Percentiles rank a stretch among this genome's conserved stretches.
phyloP scores from a whole-genome alignment of 176 grass and related monocot genomes.

The Eleusine indica region DNA sequence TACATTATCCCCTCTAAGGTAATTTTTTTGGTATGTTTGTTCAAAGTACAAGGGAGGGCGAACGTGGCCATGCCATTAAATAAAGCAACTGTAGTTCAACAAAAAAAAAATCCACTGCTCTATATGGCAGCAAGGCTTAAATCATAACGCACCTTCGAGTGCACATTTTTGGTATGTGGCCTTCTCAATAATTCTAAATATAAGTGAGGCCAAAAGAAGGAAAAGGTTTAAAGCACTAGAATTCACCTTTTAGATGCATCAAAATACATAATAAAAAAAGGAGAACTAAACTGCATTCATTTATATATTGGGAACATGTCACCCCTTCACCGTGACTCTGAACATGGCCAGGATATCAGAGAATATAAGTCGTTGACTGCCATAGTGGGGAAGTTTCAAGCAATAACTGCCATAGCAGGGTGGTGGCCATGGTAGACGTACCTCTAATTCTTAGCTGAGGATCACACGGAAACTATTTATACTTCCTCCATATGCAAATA shows the following conservation, averaged over 20 bases:
- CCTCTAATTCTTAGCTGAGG: neutral
- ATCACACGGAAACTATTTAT: slow-evolving; percentile 8
- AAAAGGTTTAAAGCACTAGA: neutral
- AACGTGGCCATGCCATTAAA: neutral
- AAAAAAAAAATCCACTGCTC: neutral
- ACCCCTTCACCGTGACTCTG: neutral
- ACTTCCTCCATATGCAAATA: neutral
- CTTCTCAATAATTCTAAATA: slow-evolving; percentile 15
- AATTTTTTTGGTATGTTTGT: too few relatives aligned
- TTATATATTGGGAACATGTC: neutral
- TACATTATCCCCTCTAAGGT: too few relatives aligned
- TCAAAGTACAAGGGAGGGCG: neutral
- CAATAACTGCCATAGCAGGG: neutral
- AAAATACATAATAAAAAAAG: too few relatives aligned
- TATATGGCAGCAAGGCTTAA: neutral
- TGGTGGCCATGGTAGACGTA: slow-evolving; percentile 1
- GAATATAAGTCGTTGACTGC: neutral
- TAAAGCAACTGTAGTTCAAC: neutral
- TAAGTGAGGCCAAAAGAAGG: neutral
- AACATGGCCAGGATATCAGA: neutral
- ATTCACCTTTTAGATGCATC: too few relatives aligned
- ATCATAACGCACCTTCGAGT: neutral
- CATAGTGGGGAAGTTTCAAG: neutral
- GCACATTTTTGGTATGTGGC: neutral
- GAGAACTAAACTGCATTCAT: neutral